Percentiles rank a stretch among this genome's conserved stretches.
phyloP scores from a whole-genome alignment of 73 alveolate genomes.

The Tetrahymena elliotti region DNA sequence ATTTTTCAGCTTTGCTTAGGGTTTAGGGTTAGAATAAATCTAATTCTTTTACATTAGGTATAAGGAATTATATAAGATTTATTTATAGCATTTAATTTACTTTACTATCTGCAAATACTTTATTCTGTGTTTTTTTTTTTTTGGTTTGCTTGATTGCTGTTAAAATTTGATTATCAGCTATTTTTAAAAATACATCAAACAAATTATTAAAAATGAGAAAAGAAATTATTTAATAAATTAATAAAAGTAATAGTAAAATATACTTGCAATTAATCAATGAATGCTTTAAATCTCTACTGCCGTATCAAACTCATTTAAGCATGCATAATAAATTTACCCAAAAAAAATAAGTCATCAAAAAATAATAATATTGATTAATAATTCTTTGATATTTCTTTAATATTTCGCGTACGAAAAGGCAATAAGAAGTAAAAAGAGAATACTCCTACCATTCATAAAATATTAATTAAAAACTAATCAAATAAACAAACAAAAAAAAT shows the following conservation, averaged over 20 bases:
- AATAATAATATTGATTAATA: not conserved
- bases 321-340: not conserved
- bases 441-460: not conserved
- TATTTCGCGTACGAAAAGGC: not conserved
- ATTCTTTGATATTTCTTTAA: not conserved
- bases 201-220: not conserved
- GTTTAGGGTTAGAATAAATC: too few species aligned
- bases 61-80: not conserved
- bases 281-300: not conserved
- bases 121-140: too few species aligned
- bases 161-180: not conserved
- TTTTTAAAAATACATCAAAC: not conserved
- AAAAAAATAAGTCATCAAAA: not conserved
- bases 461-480: not conserved
- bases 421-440: not conserved
- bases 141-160: too few species aligned
- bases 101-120: not conserved
- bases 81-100: not conserved
- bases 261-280: not conserved
- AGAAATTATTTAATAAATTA: not conserved
- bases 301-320: not conserved
- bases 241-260: not conserved
- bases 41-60: not conserved
- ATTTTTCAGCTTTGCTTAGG: too few species aligned
- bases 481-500: not conserved